Base-by-base conservation (phyloP, 2,329 filamentous ascomycete genomes). In the Colletotrichum gigasporum region DNA sequence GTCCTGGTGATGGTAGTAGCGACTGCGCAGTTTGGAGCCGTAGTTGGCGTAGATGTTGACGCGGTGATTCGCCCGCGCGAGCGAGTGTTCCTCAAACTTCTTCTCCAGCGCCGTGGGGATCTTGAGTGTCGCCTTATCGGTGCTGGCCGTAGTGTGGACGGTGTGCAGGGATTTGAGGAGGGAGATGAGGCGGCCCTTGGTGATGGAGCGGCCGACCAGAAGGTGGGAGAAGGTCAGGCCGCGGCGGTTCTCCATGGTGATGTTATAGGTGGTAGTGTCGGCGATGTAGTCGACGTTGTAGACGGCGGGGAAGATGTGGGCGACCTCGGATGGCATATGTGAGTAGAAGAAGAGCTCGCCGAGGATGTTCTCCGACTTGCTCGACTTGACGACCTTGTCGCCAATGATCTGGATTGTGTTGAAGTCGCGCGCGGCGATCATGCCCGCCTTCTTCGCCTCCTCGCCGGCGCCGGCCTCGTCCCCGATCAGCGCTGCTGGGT, bases 291-390 rank as follows among this genome's bases (percentile, higher is more conserved):
- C 72, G 41, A 72, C 70, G 51, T 55, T 66, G 58, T 71, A 72
- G 16, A 73, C 59, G 10, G 66, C 39, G 2, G 71, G 72, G 60
- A 72, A 73, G 30, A 70, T 62, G 20, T 60, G 44, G 1, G 64
- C 51, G 4, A 74, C 51, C 32, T 66, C 47, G 10, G 62, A 51
- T 8, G 73, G 72, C 68, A 74, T 69, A 54, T 74, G 73, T 8
- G 71, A 69, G 63, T 74, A 75, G 64, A 75, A 75, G 56, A 69
- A 75, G n/a, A 75, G 59, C 59, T 75, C 73, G 61, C 73, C 72
- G 5, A 75, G 67, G 30, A 75, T 73, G 50, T 70, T 71, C 30
- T 72, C 71, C 4, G 69, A 72, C 65, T 71, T 74, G 65, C 69
- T 72, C 22, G 72, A 73, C 58, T 75, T 75, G 58, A 73, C 69